Evolutionary conservation across 768 basidiomycete species (phyloP), one percentile per base, ranked within the genome.

Genomic region (Trichaptum fuscoviolaceum): DNA sequence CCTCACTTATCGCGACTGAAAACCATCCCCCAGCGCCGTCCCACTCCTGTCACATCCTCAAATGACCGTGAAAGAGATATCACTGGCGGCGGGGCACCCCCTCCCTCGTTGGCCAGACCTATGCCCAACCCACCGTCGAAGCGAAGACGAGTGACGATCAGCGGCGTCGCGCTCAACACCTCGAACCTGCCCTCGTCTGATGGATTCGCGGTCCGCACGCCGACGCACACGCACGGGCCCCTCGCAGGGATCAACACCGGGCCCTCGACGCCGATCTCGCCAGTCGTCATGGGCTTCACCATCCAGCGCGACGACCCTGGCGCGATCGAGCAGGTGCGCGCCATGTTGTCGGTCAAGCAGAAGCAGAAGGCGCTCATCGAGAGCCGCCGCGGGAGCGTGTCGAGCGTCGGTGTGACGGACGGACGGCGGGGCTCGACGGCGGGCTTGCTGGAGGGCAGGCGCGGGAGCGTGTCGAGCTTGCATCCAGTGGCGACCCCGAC

Each of bases 281-380:
- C 91, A 57, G 85, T 85, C 65, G 84, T 89, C 68, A 83, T 88
- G 77, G 82, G 87, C 26, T 82, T 71, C 35, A 79, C 84, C 42
- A 78, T 86, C 68, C 79, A 79, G 65, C 83, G 83, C 67, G 87
- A 90, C 74, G 86, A 89, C 70, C 81, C 85, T 0, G 72, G 75
- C 35, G 83, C 83, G 15, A 78, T 87, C 57, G 87, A 89, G 71
- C 85, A 87, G 74, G 82, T 87, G 58, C 82, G 87, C 72, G 84
- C 86, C 23, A 84, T 84, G 78, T 80, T 87, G 67, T 76, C 81
- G 36, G 82, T 85, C 62, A 91, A 90, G 71, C 88, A 88, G 74
- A 87, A 87, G 70, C 91, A 89, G 75, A 87, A 90, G 75, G 83
- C 86, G 61, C 77, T 88, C 66, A 85, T 87, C 65, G 88, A 91